These are phyloP conservation scores for Chytriomyces sp. DNA, from an alignment of 192 early-diverging fungal genomes.

Conservation along the genomic window DNA sequence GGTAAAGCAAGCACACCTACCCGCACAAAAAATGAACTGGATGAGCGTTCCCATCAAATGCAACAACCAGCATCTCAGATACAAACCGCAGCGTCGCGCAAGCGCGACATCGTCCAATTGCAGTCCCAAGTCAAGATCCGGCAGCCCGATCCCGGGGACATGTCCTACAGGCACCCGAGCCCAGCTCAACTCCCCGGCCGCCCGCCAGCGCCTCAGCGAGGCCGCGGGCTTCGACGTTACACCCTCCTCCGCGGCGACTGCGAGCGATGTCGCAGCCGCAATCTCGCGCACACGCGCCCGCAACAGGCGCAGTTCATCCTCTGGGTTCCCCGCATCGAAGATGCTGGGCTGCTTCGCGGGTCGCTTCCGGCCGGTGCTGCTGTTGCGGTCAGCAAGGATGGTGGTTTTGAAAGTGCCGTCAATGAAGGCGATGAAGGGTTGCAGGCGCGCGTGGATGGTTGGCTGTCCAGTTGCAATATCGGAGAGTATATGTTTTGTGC, in stretches of 20 bases:
- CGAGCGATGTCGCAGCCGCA: background rate
- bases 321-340: background rate
- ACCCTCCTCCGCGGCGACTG: background rate
- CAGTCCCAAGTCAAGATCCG: conserved; percentile 5
- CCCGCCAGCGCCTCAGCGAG: background rate
- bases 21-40: background rate
- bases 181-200: conserved; percentile 12
- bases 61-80: background rate
- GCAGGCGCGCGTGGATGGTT: background rate
- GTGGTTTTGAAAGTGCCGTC: conserved; percentile 13
- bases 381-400: background rate
- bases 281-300: background rate
- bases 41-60: background rate
- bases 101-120: conserved; percentile 5
- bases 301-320: background rate
- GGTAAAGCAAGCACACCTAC: background rate
- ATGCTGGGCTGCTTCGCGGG: background rate
- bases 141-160: conserved; percentile 24
- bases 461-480: background rate
- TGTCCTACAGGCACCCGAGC: conserved; percentile 14
- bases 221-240: background rate
- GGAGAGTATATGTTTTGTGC: conserved; percentile 4
- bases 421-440: conserved; percentile 19
- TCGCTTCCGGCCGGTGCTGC: background rate
- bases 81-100: background rate